Conservation (phyloP, 2,329 filamentous ascomycete species). For the Torrubiella hemipterigena region DNA sequence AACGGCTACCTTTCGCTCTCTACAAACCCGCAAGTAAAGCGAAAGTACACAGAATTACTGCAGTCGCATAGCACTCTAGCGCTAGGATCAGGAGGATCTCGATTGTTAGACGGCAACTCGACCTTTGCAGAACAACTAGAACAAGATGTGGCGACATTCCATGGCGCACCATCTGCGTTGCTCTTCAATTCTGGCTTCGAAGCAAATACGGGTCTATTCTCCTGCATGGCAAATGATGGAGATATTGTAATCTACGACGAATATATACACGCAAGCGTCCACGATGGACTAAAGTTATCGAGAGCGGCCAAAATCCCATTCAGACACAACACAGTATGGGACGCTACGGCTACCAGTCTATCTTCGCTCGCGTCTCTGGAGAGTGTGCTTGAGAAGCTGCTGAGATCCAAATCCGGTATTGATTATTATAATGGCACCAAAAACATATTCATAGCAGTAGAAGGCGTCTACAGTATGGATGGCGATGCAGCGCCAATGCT, state of each 20-base stretch:
- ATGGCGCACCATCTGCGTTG: conserved; percentile 30
- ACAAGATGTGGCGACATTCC: conserved; percentile 31
- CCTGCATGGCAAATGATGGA: conserved; percentile 44
- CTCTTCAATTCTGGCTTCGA: conserved; percentile 52
- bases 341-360: neutral
- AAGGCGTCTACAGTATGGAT: conserved; percentile 74
- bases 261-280: conserved; percentile 64
- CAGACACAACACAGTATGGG: conserved; percentile 38
- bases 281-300: conserved; percentile 62
- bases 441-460: conserved; percentile 57
- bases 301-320: conserved; percentile 43
- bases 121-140: conserved; percentile 32
- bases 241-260: conserved; percentile 63
- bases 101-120: conserved; percentile 40
- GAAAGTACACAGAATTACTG: conserved; percentile 45
- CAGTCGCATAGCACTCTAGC: conserved; percentile 8
- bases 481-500: conserved; percentile 57
- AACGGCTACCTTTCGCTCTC: conserved; percentile 73
- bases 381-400: conserved; percentile 16
- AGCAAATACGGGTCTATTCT: conserved; percentile 53
- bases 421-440: conserved; percentile 21
- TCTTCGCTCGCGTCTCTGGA: conserved; percentile 12
- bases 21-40: conserved; percentile 33
- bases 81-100: conserved; percentile 40
- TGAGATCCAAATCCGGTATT: conserved; percentile 18